phyloP scores from a whole-genome alignment of 805 yeast genomes.

The Nakazawaea ishiwadae region DNA sequence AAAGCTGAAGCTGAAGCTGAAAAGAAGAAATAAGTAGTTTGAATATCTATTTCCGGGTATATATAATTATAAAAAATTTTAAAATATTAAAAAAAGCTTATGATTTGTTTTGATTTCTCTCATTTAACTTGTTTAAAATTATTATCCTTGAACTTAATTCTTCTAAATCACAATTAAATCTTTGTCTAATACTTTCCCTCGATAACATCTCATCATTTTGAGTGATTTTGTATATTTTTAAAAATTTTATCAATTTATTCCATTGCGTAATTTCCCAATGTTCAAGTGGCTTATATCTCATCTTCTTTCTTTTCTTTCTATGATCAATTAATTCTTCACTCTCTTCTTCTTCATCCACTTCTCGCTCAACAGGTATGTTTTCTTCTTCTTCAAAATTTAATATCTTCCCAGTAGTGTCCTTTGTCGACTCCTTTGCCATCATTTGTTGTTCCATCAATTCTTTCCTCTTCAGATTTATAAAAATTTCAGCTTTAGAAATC shows the following conservation, averaged over 20 bases:
- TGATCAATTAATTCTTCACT: neutral
- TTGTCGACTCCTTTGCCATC: neutral
- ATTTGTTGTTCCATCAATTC: neutral
- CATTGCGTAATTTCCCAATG: slow-evolving; percentile 4
- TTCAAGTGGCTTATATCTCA: neutral
- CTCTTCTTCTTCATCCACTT: slow-evolving; percentile 3
- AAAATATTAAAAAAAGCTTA: too few relatives aligned
- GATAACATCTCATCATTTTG: slow-evolving; percentile 2
- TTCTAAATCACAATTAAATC: slow-evolving; percentile 9
- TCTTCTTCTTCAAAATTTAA: slow-evolving; percentile 5
- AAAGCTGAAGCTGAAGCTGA: slow-evolving; percentile 99
- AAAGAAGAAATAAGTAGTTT: slow-evolving; percentile 79
- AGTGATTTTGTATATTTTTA: neutral
- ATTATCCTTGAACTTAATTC: slow-evolving; percentile 3
- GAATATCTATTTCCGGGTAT: neutral
- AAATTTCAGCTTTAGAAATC: neutral
- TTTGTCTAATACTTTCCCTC: neutral
- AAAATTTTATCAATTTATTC: slow-evolving; percentile 3
- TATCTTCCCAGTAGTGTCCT: slow-evolving; percentile 9
- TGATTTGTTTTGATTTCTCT: too few relatives aligned
- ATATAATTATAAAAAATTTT: neutral
- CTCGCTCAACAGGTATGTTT: neutral
- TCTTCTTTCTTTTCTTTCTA: neutral
- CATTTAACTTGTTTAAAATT: slow-evolving; percentile 3
- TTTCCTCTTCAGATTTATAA: neutral